These are phyloP conservation scores for Hanseniaspora opuntiae DNA, from an alignment of 805 yeast species.

Conservation along the genomic window DNA sequence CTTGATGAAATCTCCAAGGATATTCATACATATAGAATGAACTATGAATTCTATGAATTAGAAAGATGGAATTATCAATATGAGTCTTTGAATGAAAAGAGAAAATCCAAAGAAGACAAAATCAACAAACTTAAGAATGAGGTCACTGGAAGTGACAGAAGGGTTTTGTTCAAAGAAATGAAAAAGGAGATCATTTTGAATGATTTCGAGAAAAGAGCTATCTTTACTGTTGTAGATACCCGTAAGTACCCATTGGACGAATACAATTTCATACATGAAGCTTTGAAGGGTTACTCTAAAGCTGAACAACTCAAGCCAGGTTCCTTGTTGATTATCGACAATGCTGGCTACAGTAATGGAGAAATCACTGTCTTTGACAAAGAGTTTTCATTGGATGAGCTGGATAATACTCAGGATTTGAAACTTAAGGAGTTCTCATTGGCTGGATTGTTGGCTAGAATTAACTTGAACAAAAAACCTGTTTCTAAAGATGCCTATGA, in stretches of 20 bases:
- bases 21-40: constrained; percentile 19
- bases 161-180: constrained; percentile 32
- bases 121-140: constrained; percentile 34
- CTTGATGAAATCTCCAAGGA: constrained; percentile 18
- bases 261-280: constrained; percentile 6
- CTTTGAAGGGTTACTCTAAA: not conserved
- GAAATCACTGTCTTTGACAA: not conserved
- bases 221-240: constrained; percentile 41
- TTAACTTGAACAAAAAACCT: not conserved
- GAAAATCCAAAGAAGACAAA: constrained; percentile 31
- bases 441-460: not conserved
- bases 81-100: constrained; percentile 26
- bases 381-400: not conserved
- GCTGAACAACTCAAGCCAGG: constrained; percentile 13
- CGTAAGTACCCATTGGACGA: constrained; percentile 20
- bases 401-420: not conserved
- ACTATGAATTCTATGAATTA: constrained; percentile 38
- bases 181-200: constrained; percentile 34
- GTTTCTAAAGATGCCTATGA: not conserved
- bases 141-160: constrained; percentile 31
- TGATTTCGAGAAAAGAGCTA: constrained; percentile 30
- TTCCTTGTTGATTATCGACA: constrained; percentile 16
- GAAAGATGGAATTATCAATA: constrained; percentile 31
- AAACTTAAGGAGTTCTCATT: not conserved
- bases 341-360: not conserved